Percentiles rank a stretch among this genome's conserved stretches.
Evolutionary conservation across 768 basidiomycete species (phyloP).

Genomic region (Infundibulicybe gibba): DNA sequence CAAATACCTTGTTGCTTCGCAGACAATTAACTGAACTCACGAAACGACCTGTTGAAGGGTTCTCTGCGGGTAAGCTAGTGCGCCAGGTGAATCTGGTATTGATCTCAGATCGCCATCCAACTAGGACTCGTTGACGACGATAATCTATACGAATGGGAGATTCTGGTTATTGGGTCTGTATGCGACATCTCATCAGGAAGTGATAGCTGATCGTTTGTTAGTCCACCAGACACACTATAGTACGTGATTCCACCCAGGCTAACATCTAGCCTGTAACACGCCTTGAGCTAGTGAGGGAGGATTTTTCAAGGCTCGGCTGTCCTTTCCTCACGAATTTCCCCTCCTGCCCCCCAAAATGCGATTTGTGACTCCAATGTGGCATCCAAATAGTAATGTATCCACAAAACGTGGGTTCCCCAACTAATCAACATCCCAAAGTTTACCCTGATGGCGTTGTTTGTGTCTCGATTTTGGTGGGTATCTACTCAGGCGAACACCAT

Average conservation of each 20-base stretch:
- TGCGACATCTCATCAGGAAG: conserved; percentile 1
- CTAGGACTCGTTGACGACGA: conserved; percentile 90
- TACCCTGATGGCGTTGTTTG: conserved; percentile 92
- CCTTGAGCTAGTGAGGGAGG: conserved; percentile 78
- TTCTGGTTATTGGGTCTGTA: conserved; percentile 85
- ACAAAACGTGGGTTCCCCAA: conserved; percentile 1
- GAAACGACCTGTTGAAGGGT: conserved; percentile 93
- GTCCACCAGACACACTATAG: conserved; percentile 93
- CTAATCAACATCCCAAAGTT: conserved; percentile 46
- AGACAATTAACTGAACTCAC: conserved; percentile 83
- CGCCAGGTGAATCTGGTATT: conserved; percentile 16
- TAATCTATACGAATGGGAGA: conserved; percentile 96
- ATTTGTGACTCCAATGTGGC: conserved; percentile 95
- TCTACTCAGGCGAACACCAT: background rate
- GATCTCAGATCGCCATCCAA: conserved; percentile 19
- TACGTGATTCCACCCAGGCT: conserved; percentile 28
- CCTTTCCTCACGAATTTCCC: conserved; percentile 90
- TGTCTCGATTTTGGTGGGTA: conserved; percentile 85
- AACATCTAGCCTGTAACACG: conserved; percentile 10
- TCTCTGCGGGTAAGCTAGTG: conserved; percentile 75
- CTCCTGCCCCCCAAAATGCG: conserved; percentile 92
- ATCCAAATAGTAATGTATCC: conserved; percentile 85
- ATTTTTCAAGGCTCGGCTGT: conserved; percentile 87
- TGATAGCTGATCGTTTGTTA: conserved; percentile 28
- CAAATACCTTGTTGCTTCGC: conserved; percentile 65